Evolutionary conservation across 169 alveolate genomes (phyloP).

Genomic region (Eimeria acervulina): DNA sequence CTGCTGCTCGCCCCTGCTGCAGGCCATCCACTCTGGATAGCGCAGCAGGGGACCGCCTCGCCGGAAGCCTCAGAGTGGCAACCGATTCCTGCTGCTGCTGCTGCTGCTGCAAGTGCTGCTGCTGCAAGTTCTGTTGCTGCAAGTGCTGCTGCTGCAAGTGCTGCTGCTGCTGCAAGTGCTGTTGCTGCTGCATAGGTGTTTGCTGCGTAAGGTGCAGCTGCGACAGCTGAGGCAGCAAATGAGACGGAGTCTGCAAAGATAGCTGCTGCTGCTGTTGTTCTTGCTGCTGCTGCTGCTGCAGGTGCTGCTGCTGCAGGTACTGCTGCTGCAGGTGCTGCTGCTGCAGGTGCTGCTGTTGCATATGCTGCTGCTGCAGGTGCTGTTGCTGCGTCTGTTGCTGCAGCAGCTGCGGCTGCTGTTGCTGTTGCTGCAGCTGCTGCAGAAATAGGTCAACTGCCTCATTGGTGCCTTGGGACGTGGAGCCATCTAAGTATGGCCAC

Average conservation of each 20-base stretch:
- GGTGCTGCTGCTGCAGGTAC: not conserved
- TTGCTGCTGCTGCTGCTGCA: not conserved
- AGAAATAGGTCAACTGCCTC: conserved; percentile 45
- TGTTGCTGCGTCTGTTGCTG: conserved; percentile 36
- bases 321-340: conserved; percentile 47
- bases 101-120: too few relatives aligned
- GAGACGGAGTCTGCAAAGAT: not conserved
- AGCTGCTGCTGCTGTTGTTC: not conserved
- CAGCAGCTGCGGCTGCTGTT: not conserved
- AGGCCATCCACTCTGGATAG: not conserved
- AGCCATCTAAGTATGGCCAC: not conserved
- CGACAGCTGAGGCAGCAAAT: conserved; percentile 13
- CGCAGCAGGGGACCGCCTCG: not conserved
- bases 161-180: too few relatives aligned
- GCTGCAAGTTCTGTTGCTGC: too few relatives aligned
- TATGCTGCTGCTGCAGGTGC: conserved; percentile 57
- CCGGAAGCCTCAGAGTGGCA: not conserved
- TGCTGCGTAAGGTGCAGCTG: conserved; percentile 22
- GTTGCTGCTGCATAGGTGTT: conserved; percentile 18
- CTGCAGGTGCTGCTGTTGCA: not conserved
- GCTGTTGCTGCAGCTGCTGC: conserved; percentile 54
- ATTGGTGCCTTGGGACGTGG: not conserved
- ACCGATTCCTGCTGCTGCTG: too few relatives aligned
- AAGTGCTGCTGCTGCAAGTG: too few relatives aligned
- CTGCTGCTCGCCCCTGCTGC: not conserved